Evolutionary conservation across 305 asterid species (phyloP), one percentile per base, ranked within the genome.

Genomic region (Salvia sclarea): DNA sequence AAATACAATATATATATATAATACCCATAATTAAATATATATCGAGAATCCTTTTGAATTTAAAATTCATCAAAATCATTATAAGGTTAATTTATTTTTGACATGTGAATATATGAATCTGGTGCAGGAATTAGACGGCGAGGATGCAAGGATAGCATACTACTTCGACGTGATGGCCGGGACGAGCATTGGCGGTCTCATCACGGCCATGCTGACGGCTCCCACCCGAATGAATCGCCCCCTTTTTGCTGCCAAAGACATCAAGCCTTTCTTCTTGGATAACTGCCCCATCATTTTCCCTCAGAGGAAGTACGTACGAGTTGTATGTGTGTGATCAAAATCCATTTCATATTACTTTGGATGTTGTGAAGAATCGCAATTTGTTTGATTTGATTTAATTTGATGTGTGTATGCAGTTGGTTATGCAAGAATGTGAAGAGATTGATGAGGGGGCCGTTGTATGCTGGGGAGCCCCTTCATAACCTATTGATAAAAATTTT

Each of bases 101-200:
- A 28, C 5, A 28, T 28, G 5, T 28, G 33, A 28, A 28, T 28
- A 25, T 4, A 44, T n/a, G n/a, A n/a, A n/a, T n/a, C n/a, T 44
- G 20, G 6, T 44, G 53, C 31, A 69, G 69, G 75, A 60, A 30
- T 3, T 70, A 1, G 75, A 70, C 17, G 75, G 75, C 7, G 17
- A 74, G 40, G 49, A 75, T 3, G 79, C 62, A 1, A 49, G 87
- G 61, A 70, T 82, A 2, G 87, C 87, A 1, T 84, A 82, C 55
- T 82, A 82, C 57, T 82, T 82, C 37, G 86, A 82, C 59, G 70
- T 82, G 31, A 79, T 82, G 21, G 79, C 84, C 0, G 87, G 87
- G 20, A 82, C 84, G 14, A 82, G 87, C 84, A 82, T 84, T 11
- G 87, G 87, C 8, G 87, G 87, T 2, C 84, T 82, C 0, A 79